Base-by-base conservation (phyloP, 768 basidiomycete genomes). In the Agrocybe chaxingu region DNA sequence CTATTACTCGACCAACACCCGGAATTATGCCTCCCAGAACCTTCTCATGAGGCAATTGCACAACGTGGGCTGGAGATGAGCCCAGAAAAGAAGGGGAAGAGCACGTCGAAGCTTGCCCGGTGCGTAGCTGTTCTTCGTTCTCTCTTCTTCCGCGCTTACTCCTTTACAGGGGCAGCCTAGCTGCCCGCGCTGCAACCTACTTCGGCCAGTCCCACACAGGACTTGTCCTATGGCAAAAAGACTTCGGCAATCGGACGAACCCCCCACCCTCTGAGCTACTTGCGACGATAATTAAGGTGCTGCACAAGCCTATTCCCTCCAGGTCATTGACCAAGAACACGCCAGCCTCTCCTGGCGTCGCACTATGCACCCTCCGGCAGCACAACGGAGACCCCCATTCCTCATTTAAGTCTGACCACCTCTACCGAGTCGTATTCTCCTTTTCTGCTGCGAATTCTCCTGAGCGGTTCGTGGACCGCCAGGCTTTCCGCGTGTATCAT, bases 11-110 rank as follows among this genome's bases (percentile, higher is more conserved):
- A 81, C 53, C 69, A 78, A 61, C 51, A 69, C 42, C 47, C 75
- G 56, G 63, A 71, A 60, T 58, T 66, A 2, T 68, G 70, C 7
- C 55, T 62, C 9, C 47, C 51, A 1, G 55, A 56, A 36, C 49
- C 55, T 9, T 53, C 19, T 29, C 33, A 50, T 24, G 62, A 65
- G 11, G 70, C 73, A 41, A 61, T 59, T 2, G 71, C 70, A 1
- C 67, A 68, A 8, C 73, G 80, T n/a, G 84, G 81, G 1, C 57
- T 86, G 35, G 73, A 73, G 52, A 57, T 82, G 47, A 86, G 82
- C 63, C 84, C 84, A 0, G 73, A 79, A 55, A 85, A 84, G 64
- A 66, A 66, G 16, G 66, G 51, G 0, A 70, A 68, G 42, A 76
- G 73, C 59, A 70, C 66, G 24, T 62, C 66, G 30, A 81, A 74